phyloP scores from a whole-genome alignment of 371 early-diverging fungal species.

The Nematocida major region DNA sequence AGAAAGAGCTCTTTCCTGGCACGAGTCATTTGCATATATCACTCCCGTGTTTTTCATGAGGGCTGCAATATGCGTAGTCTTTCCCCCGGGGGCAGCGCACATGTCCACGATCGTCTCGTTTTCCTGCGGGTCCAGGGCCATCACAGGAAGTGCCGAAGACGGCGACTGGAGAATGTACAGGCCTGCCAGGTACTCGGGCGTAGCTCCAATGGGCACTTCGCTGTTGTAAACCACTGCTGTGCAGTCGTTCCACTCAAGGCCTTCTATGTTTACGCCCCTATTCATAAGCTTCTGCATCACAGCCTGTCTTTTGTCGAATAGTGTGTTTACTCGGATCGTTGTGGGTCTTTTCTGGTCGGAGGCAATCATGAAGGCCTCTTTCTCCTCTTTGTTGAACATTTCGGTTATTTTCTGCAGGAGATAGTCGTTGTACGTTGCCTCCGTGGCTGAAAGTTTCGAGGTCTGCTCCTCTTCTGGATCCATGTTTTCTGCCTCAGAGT shows the following conservation, averaged over 20 bases:
- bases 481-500: not conserved
- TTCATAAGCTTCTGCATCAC: constrained; percentile 82
- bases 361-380: constrained; percentile 78
- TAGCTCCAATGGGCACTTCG: constrained; percentile 70
- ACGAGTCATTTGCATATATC: constrained; percentile 91
- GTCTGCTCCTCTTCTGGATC: not conserved
- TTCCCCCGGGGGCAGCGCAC: constrained; percentile 99
- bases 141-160: constrained; percentile 88
- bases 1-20: constrained; percentile 78
- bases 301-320: constrained; percentile 82
- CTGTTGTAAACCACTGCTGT: constrained; percentile 61
- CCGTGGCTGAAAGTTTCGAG: constrained; percentile 31
- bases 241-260: constrained; percentile 71
- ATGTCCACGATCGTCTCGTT: constrained; percentile 85
- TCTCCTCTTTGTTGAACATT: constrained; percentile 68
- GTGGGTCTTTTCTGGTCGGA: constrained; percentile 91
- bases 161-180: constrained; percentile 97
- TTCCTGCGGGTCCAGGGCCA: constrained; percentile 76
- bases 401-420: constrained; percentile 72
- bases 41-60: constrained; percentile 92
- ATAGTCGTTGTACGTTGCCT: constrained; percentile 73
- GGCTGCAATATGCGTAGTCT: constrained; percentile 72
- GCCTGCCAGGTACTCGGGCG: constrained; percentile 99
- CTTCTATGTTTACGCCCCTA: constrained; percentile 92
- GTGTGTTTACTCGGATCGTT: constrained; percentile 88